Conservation (phyloP, 1,284 basidiomycete species). For the Tetrapyrgos nigripes region DNA sequence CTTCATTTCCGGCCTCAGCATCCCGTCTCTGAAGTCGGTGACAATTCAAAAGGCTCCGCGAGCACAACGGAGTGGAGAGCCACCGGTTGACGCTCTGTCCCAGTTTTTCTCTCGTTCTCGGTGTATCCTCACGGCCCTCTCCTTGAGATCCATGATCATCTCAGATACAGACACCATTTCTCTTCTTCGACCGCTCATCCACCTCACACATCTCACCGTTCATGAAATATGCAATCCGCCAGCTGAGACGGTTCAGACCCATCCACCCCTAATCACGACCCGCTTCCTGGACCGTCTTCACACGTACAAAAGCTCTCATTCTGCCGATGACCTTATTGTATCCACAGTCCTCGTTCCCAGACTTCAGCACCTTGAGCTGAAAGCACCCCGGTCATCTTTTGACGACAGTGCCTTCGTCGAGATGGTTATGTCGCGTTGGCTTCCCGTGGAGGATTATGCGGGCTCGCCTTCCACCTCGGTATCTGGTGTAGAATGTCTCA, state of each 20-base stretch:
- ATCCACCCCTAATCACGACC: neutral
- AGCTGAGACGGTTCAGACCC: too few species aligned
- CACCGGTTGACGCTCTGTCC: too few species aligned
- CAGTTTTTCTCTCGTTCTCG: neutral
- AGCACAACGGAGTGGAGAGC: too few species aligned
- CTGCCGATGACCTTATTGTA: too few species aligned
- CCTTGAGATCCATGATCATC: neutral
- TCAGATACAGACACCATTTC: neutral
- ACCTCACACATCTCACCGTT: neutral
- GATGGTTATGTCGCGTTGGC: slow-evolving; percentile 5
- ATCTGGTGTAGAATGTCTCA: neutral
- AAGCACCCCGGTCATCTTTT: neutral
- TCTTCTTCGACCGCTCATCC: neutral
- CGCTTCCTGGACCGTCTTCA: neutral
- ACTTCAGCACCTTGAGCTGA: neutral
- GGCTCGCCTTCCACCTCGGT: too few species aligned
- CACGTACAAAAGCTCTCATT: neutral
- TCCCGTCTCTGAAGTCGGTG: too few species aligned
- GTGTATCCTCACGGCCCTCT: neutral
- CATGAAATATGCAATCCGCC: neutral
- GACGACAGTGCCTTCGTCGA: neutral
- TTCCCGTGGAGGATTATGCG: slow-evolving; percentile 4
- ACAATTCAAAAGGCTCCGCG: too few species aligned
- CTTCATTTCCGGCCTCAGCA: too few species aligned
- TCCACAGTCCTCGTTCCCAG: neutral